These are phyloP conservation scores for Kluyveromyces marxianus DNA, from an alignment of 1,139 yeast species.

Conservation along the genomic window DNA sequence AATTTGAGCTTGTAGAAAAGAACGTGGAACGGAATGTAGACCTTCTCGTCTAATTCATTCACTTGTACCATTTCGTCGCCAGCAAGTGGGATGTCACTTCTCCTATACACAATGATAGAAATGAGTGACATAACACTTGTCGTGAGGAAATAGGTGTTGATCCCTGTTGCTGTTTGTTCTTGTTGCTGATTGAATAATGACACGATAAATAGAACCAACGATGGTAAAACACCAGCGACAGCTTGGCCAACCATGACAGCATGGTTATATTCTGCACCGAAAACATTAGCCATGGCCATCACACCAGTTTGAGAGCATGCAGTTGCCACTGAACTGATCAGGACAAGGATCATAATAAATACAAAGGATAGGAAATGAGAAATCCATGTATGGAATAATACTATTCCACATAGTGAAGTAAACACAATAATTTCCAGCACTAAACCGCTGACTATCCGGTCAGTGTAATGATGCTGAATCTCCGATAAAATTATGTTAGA, in stretches of 20 bases:
- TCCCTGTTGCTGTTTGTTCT: slow-evolving; percentile 43
- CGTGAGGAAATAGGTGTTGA: slow-evolving; percentile 56
- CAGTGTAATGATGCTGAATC: slow-evolving; percentile 58
- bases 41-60: slow-evolving; percentile 3
- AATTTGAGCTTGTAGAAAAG: slow-evolving; percentile 53
- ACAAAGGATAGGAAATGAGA: slow-evolving; percentile 43
- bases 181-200: slow-evolving; percentile 35
- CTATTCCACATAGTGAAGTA: slow-evolving; percentile 34
- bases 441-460: slow-evolving; percentile 55
- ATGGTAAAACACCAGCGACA: slow-evolving; percentile 84
- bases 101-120: slow-evolving; percentile 36
- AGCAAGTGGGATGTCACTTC: slow-evolving; percentile 15
- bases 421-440: slow-evolving; percentile 50
- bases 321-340: slow-evolving; percentile 56
- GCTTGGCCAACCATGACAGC: slow-evolving; percentile 95
- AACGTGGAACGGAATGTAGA: slow-evolving; percentile 29
- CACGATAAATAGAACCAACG: slow-evolving; percentile 62
- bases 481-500: slow-evolving; percentile 61
- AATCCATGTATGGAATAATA: slow-evolving; percentile 31
- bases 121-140: slow-evolving; percentile 54
- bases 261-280: slow-evolving; percentile 69
- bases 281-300: slow-evolving; percentile 76
- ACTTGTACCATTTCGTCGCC: slow-evolving; percentile 1
- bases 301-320: slow-evolving; percentile 83
- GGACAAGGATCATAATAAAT: slow-evolving; percentile 50